Conservation (phyloP, 2,329 filamentous ascomycete genomes). For the Ceratocystis lukuohia region DNA sequence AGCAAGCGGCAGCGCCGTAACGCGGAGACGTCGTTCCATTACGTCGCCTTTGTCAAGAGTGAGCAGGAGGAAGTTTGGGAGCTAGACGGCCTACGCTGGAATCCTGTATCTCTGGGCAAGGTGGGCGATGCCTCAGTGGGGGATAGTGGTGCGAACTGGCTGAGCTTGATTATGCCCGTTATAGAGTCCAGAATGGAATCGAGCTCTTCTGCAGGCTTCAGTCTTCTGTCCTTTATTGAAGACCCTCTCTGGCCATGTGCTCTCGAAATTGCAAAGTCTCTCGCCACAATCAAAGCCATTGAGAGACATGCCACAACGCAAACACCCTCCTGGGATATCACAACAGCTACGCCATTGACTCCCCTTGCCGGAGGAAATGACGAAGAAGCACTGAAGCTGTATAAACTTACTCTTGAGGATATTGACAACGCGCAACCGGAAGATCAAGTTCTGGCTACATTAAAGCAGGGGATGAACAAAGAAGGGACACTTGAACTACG, state of each 20-base stretch:
- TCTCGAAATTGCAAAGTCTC: slow-evolving; percentile 33
- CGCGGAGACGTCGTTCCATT: slow-evolving; percentile 63
- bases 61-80: slow-evolving; percentile 62
- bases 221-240: slow-evolving; percentile 59
- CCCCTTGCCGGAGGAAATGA: neutral
- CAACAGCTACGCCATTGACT: neutral
- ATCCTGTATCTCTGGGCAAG: slow-evolving; percentile 50
- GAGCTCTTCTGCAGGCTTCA: slow-evolving; percentile 53
- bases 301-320: slow-evolving; percentile 24
- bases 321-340: neutral
- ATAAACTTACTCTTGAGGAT: slow-evolving; percentile 6
- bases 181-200: slow-evolving; percentile 58
- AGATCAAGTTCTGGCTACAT: neutral
- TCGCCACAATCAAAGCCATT: slow-evolving; percentile 31
- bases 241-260: slow-evolving; percentile 44
- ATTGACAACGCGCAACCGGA: neutral
- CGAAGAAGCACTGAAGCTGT: neutral
- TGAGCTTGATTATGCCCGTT: slow-evolving; percentile 46
- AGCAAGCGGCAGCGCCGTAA: slow-evolving; percentile 21
- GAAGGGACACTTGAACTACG: neutral
- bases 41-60: slow-evolving; percentile 74
- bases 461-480: neutral
- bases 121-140: slow-evolving; percentile 23
- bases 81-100: slow-evolving; percentile 67
- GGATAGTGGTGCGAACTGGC: slow-evolving; percentile 41